Percentiles rank a stretch among this genome's conserved stretches.
Evolutionary conservation across 305 asterid species (phyloP).

Genomic region (Solanum aculeatissimum): DNA sequence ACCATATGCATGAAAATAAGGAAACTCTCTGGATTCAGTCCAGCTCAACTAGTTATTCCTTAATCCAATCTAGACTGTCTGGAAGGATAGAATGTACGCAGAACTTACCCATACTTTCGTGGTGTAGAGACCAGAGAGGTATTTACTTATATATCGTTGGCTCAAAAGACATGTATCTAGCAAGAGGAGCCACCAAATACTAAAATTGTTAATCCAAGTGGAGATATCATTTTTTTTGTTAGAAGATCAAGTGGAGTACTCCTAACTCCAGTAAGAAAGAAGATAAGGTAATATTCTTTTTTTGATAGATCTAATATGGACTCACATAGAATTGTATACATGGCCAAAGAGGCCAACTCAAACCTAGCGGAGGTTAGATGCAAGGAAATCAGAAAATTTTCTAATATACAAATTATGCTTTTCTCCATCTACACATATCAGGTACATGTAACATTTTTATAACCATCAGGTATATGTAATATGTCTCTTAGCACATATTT

Average conservation of each 20-base stretch:
- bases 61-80: neutral
- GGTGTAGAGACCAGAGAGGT: neutral
- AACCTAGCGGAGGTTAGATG: neutral
- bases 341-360: neutral
- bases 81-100: neutral
- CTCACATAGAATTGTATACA: neutral
- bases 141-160: neutral
- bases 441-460: neutral
- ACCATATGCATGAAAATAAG: neutral
- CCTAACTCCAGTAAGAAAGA: neutral
- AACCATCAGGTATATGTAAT: neutral
- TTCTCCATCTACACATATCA: neutral
- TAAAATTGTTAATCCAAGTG: neutral
- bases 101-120: neutral
- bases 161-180: neutral
- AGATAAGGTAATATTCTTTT: neutral
- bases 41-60: neutral
- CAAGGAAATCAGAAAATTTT: neutral
- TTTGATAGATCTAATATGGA: neutral
- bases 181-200: neutral
- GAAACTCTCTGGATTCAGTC: neutral
- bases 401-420: neutral
- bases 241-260: neutral
- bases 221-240: neutral
- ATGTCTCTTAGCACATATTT: neutral